Conservation (phyloP, 177 flowering plant genomes). For the Vitis hybrid region DNA sequence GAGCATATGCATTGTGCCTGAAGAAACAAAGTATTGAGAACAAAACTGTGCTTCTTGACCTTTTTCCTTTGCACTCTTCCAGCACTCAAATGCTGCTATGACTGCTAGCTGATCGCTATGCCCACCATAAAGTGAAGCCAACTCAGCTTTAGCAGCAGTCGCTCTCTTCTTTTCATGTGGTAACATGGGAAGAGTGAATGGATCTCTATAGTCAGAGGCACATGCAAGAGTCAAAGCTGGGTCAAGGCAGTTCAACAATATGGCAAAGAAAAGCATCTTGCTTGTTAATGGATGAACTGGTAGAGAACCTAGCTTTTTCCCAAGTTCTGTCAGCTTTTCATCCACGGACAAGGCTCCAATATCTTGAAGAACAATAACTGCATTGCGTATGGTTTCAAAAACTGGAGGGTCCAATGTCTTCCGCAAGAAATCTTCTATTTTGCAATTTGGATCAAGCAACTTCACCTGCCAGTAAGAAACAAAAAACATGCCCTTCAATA, state of each 20-base stretch:
- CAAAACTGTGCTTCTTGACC: conserved; percentile 70
- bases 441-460: conserved; percentile 73
- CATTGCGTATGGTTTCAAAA: conserved; percentile 73
- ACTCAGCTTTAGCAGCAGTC: conserved; percentile 58
- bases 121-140: conserved; percentile 79
- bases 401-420: conserved; percentile 92
- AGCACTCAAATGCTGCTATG: conserved; percentile 87
- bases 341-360: conserved; percentile 82
- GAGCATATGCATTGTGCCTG: conserved; percentile 73
- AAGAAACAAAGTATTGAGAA: conserved; percentile 65
- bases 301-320: conserved; percentile 73
- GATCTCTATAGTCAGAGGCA: conserved; percentile 77
- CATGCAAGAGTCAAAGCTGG: conserved; percentile 96
- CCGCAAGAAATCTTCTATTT: conserved; percentile 60
- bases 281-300: conserved; percentile 92
- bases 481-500: not conserved
- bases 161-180: conserved; percentile 73
- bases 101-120: conserved; percentile 80
- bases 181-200: conserved; percentile 74
- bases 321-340: conserved; percentile 81
- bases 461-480: conserved; percentile 66
- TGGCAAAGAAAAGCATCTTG: conserved; percentile 91
- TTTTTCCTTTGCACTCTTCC: conserved; percentile 69
- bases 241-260: conserved; percentile 87
- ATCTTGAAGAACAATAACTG: conserved; percentile 71